Percentiles rank a stretch among this genome's conserved stretches.
These are phyloP conservation scores for Prunus persica DNA, from an alignment of 306 rosid genomes.

Conservation along the genomic window Prunus_persica_NCBIv2 NC_034016.1:13777001-13777500, in stretches of 20 bases:
- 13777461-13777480: constrained; percentile 3
- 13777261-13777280: neutral
- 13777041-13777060: neutral
- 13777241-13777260: neutral
- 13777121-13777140: constrained; percentile 64
- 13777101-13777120: constrained; percentile 7
- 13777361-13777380: constrained; percentile 91
- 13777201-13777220: constrained; percentile 50
- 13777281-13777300: neutral
- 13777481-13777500: neutral
- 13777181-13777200: constrained; percentile 93
- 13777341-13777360: constrained; percentile 44
- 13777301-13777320: neutral
- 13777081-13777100: neutral
- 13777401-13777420: constrained; percentile 91
- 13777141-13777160: constrained; percentile 74
- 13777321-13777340: neutral
- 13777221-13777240: neutral
- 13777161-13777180: constrained; percentile 96
- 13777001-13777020: constrained; percentile 81
- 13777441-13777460: constrained; percentile 69
- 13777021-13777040: neutral
- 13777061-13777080: neutral
- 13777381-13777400: constrained; percentile 94
- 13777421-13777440: constrained; percentile 75